phyloP scores from a whole-genome alignment of 1,284 basidiomycete species.

The Melampsora occidentalis region DNA sequence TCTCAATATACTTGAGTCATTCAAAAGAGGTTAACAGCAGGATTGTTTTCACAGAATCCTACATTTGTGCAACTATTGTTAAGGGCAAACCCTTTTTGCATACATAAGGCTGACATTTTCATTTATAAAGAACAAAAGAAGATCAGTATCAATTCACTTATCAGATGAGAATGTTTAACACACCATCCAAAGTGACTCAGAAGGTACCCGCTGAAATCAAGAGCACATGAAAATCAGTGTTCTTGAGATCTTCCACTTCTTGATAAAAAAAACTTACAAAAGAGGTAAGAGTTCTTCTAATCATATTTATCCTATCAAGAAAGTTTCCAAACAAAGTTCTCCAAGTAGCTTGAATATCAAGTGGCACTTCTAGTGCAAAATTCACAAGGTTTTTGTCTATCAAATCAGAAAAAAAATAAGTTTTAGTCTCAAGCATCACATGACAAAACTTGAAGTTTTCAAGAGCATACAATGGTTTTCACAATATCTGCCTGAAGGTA shows the following conservation, averaged over 20 bases:
- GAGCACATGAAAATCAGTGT: background rate
- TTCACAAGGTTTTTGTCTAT: background rate
- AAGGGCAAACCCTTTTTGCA: background rate
- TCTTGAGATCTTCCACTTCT: background rate
- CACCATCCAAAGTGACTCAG: background rate
- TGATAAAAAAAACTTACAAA: background rate
- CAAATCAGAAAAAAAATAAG: background rate
- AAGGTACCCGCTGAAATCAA: background rate
- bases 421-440: background rate
- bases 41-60: background rate
- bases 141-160: background rate
- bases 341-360: background rate
- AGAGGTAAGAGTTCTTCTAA: background rate
- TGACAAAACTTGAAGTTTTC: background rate
- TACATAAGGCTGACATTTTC: background rate
- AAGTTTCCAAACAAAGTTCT: background rate
- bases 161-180: background rate
- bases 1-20: no score
- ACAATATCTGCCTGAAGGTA: background rate
- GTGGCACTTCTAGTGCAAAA: background rate
- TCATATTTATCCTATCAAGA: background rate
- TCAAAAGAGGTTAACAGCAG: background rate
- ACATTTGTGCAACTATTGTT: background rate
- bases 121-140: background rate
- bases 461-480: background rate